Evolutionary conservation across 495 filamentous ascomycete genomes (phyloP).

Genomic region (Neurospora tetraspora): DNA sequence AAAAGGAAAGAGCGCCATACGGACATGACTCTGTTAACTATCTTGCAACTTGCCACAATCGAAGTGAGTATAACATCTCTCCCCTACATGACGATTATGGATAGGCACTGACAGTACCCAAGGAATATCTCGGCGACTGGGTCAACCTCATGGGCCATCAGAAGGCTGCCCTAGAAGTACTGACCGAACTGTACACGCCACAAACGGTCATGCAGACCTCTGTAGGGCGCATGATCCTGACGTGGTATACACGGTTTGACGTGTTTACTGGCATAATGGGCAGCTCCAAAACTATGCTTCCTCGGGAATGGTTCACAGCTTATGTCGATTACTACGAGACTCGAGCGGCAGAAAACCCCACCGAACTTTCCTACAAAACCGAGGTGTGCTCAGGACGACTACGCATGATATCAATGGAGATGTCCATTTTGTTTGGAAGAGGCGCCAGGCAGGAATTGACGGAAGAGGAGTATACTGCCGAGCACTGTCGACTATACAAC

Average conservation of each 20-base stretch:
- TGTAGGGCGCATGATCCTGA: slow-evolving; percentile 58
- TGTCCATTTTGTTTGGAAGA: slow-evolving; percentile 68
- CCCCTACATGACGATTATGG: neutral
- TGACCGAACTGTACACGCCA: slow-evolving; percentile 69
- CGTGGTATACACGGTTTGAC: slow-evolving; percentile 88
- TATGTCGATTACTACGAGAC: slow-evolving; percentile 52
- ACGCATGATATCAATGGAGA: slow-evolving; percentile 68
- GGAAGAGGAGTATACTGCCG: slow-evolving; percentile 51
- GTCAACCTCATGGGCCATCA: slow-evolving; percentile 86
- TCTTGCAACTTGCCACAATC: slow-evolving; percentile 84
- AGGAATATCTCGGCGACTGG: slow-evolving; percentile 96
- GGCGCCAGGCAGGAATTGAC: slow-evolving; percentile 52
- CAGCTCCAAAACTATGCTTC: slow-evolving; percentile 61
- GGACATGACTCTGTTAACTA: slow-evolving; percentile 72
- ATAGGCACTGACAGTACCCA: slow-evolving; percentile 6
- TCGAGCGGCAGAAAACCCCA: slow-evolving; percentile 49
- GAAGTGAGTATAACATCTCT: slow-evolving; percentile 51
- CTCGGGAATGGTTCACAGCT: slow-evolving; percentile 70
- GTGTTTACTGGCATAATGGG: slow-evolving; percentile 75
- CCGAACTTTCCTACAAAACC: slow-evolving; percentile 53
- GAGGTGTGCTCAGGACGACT: slow-evolving; percentile 53
- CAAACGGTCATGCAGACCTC: slow-evolving; percentile 61
- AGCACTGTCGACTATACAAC: slow-evolving; percentile 47
- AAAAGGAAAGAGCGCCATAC: slow-evolving; percentile 57
- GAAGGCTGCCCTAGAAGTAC: slow-evolving; percentile 73